These are phyloP conservation scores for Fusarium equiseti DNA, from an alignment of 2,329 filamentous ascomycete species.

Conservation along the genomic window DNA sequence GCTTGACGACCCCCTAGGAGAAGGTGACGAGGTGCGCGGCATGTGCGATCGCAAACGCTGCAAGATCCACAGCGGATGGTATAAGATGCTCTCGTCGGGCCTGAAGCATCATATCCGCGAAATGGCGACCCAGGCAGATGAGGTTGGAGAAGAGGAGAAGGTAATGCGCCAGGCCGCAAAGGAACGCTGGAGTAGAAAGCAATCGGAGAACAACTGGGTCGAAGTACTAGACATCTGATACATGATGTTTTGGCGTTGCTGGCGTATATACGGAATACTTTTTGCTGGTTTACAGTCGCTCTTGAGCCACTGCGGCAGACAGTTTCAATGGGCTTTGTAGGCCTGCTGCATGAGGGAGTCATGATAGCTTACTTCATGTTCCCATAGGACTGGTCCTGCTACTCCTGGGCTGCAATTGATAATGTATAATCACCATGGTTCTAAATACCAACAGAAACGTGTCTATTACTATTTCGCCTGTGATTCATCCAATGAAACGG, in stretches of 20 bases:
- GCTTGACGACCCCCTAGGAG: slow-evolving; percentile 54
- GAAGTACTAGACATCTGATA: slow-evolving; percentile 51
- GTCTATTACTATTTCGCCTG: too few species aligned
- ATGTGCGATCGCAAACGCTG: slow-evolving; percentile 71
- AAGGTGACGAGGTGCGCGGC: slow-evolving; percentile 55
- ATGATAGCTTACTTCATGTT: background rate
- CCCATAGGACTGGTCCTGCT: background rate
- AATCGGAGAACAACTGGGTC: slow-evolving; percentile 63
- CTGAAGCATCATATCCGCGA: slow-evolving; percentile 67
- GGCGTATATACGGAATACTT: slow-evolving; percentile 7
- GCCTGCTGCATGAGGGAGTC: background rate
- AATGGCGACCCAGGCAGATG: slow-evolving; percentile 64
- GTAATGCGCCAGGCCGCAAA: slow-evolving; percentile 64
- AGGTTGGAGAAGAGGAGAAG: slow-evolving; percentile 64
- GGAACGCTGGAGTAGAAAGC: slow-evolving; percentile 62
- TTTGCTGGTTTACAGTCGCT: background rate
- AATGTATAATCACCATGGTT: background rate
- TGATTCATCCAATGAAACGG: too few species aligned
- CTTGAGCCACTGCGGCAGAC: background rate
- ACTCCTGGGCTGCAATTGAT: background rate
- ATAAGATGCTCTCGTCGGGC: slow-evolving; percentile 64
- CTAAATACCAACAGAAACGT: background rate
- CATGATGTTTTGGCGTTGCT: slow-evolving; percentile 7
- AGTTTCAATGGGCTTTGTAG: background rate
- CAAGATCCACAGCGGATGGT: slow-evolving; percentile 69